Evolutionary conservation across 2,329 filamentous ascomycete species (phyloP).

Genomic region (Calonectria montana): DNA sequence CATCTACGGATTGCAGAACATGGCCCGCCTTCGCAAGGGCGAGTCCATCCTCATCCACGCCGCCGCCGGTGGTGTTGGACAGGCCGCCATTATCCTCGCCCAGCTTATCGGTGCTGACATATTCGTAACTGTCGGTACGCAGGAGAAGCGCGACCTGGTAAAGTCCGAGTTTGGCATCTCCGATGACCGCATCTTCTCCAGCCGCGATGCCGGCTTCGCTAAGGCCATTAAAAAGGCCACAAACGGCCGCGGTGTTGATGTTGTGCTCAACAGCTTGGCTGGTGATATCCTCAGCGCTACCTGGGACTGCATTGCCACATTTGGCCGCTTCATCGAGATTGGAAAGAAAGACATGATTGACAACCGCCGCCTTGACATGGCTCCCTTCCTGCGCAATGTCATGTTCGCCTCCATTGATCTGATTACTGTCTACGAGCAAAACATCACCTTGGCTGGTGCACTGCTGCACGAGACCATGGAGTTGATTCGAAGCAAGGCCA

Average conservation of each 20-base stretch:
- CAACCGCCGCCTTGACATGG: constrained; percentile 40
- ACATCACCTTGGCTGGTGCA: neutral
- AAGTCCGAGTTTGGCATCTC: constrained; percentile 41
- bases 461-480: neutral
- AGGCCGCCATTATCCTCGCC: constrained; percentile 42
- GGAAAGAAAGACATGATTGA: constrained; percentile 44
- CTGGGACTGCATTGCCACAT: constrained; percentile 45
- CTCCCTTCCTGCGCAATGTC: constrained; percentile 41
- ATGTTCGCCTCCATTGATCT: constrained; percentile 19
- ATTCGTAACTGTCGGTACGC: constrained; percentile 45
- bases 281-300: constrained; percentile 42
- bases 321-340: constrained; percentile 49
- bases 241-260: constrained; percentile 40
- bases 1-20: constrained; percentile 12
- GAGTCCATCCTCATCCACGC: constrained; percentile 45
- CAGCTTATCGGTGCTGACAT: constrained; percentile 38
- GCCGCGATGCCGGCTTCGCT: constrained; percentile 39
- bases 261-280: constrained; percentile 44
- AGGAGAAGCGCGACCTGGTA: constrained; percentile 45
- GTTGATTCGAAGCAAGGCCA: neutral
- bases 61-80: constrained; percentile 36
- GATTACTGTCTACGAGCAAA: constrained; percentile 5
- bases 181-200: constrained; percentile 44
- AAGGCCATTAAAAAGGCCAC: constrained; percentile 36
- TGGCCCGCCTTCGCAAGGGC: constrained; percentile 10